Evolutionary conservation across 768 basidiomycete genomes (phyloP), one percentile per base, ranked within the genome.

Genomic region (Tulasnella sp.): DNA sequence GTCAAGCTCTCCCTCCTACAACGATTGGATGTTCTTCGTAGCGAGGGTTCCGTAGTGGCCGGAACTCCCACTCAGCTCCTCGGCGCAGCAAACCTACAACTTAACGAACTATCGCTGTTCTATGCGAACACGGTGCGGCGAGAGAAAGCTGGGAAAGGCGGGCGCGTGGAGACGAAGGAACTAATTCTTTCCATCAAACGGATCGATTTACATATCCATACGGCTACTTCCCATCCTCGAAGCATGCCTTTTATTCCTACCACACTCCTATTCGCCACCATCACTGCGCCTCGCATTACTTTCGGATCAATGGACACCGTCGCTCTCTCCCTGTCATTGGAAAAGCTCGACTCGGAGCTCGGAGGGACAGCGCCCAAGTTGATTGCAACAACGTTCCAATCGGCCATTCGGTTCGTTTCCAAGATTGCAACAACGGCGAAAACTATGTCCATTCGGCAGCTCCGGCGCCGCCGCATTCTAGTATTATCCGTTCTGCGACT

Each of bases 401-500:
- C 75, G 12, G 50, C 46, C 24, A 44, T 76, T 16, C 74, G 80
- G 48, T 41, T 80, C 48, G 50, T 50, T 34, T 76, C 74, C 11
- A 80, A 77, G 41, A 50, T 80, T 20, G 76, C 37, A 40, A 82
- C 40, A 72, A 76, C 77, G 40, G 48, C 40, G 79, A 83, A 79
- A 72, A 75, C 9, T 14, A 81, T 42, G 9, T 46, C 34, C 28
- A 31, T 28, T 40, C 72, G 41, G 16, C n/a, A 58, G n/a, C 48
- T 69, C 28, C 20, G 40, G 11, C 73, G 48, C 20, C 60, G 40
- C n/a, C 80, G 37, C 18, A 40, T n/a, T 48, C 34, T 81, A 44
- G 41, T 81, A 4, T 40, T 41, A 20, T 46, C 72, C 14, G 58
- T 81, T 41, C 81, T 74, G 18, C 78, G 44, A 20, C 54, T 73